Percentiles rank a stretch among this genome's conserved stretches.
Conservation (phyloP, 441 rosid species). For the Adansonia gregorii region DNA sequence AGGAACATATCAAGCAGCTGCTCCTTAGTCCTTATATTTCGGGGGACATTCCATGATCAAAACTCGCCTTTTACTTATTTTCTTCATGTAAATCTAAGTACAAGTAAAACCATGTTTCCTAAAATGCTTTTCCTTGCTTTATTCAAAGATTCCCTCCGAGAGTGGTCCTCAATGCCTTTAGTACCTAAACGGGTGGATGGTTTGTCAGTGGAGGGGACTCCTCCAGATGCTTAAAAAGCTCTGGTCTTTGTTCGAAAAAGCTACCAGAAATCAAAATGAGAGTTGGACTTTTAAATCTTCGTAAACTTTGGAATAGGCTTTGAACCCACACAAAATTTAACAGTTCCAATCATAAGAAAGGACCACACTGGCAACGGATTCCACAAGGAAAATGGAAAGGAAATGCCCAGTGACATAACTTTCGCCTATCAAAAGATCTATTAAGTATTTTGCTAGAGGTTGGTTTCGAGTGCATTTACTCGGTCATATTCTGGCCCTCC, state of each 20-base stretch:
- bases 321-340: too few species aligned
- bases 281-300: too few species aligned
- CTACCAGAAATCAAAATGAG: too few species aligned
- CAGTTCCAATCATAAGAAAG: too few species aligned
- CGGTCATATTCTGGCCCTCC: too few species aligned
- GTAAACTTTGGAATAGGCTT: too few species aligned
- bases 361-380: too few species aligned
- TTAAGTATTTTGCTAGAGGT: too few species aligned
- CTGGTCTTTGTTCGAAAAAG: not conserved
- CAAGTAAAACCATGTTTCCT: not conserved
- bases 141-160: slow-evolving; percentile 29
- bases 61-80: slow-evolving; percentile 2
- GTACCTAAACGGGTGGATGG: slow-evolving; percentile 16
- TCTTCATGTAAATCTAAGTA: slow-evolving; percentile 13
- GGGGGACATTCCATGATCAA: slow-evolving; percentile 32
- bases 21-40: slow-evolving; percentile 31
- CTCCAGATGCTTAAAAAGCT: slow-evolving; percentile 24
- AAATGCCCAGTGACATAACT: too few species aligned
- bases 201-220: slow-evolving; percentile 18
- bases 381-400: too few species aligned
- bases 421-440: too few species aligned
- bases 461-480: too few species aligned
- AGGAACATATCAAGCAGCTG: slow-evolving; percentile 16
- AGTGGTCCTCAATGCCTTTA: slow-evolving; percentile 37
- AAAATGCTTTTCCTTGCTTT: slow-evolving; percentile 4